Base-by-base conservation (phyloP, 2,329 filamentous ascomycete genomes). In the Pseudogymnoascus sp. region DNA sequence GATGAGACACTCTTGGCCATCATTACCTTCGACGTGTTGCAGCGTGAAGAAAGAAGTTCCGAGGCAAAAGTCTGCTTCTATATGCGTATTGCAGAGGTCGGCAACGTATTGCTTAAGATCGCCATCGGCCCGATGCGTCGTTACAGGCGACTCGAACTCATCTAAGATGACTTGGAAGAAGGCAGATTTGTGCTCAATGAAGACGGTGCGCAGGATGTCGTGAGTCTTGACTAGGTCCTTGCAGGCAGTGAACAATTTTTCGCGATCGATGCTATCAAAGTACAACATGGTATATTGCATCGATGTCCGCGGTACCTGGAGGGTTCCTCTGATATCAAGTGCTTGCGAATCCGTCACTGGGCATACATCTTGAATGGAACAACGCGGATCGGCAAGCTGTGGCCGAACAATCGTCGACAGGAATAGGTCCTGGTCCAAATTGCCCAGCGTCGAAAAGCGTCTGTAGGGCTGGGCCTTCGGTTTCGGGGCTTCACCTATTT, bases 281-380 rank as follows among this genome's bases (percentile, higher is more conserved):
- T 74, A 69, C 29, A 78, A 65, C 50, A 72, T 68, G 14, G 74
- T 69, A 59, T 77, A 76, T 62, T 77, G 76, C 62, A 76, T 69
- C 24, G 76, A 78, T 24, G 73, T 72, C 6, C 74, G 71, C 31
- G 69, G 66, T n/a, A 64, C 64, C 13, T 72, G 66, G 4, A 71
- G 68, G 11, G 78, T 80, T 16, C 72, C 77, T 60, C 72, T 73
- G 35, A 81, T 72, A 37, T 75, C 77, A 13, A 78, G 67, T 7
- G 73, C 72, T 66, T 80, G 77, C 1, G 75, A 68, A 40, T 75
- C 74, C 5, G 75, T 73, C 0, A 74, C 71, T 1, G 76, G 76
- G 16, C 73, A 74, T 0, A 77, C 71, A 64, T 79, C 74, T 6
- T 66, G 66, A 61, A 80, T 73, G 0, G 70, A 67, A 74, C 76